phyloP scores from a whole-genome alignment of 352 stramenopile species.

The Thraustochytrium sp. region DNA sequence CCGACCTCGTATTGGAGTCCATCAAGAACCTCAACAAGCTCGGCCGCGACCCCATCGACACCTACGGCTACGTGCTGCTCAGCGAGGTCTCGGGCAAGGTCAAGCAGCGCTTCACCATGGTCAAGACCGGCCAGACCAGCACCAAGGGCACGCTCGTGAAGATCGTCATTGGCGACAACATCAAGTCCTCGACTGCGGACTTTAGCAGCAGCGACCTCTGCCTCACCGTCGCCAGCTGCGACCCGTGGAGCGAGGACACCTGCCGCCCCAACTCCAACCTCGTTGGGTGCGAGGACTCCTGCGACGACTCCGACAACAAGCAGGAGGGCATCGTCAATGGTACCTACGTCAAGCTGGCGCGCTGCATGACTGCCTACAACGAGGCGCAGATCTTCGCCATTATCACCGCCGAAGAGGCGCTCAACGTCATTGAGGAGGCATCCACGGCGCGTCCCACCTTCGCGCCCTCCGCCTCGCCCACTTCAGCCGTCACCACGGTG shows the following conservation, averaged over 20 bases:
- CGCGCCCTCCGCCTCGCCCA: not conserved
- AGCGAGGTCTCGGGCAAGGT: not conserved
- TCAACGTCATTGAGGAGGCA: not conserved
- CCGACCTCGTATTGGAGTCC: not conserved
- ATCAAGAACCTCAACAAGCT: not conserved
- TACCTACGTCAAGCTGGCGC: constrained; percentile 14
- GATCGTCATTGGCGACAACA: not conserved
- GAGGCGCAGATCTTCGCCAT: constrained; percentile 3
- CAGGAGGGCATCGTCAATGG: not conserved
- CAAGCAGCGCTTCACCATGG: not conserved
- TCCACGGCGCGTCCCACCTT: not conserved
- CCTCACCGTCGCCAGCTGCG: constrained; percentile 1
- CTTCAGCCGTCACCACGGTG: too few relatives aligned
- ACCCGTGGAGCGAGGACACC: not conserved
- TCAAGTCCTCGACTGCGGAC: not conserved
- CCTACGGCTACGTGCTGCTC: not conserved
- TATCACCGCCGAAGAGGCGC: not conserved
- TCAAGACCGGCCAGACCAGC: not conserved
- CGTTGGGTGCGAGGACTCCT: not conserved
- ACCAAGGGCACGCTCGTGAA: not conserved
- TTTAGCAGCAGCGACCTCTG: not conserved
- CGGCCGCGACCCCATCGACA: not conserved
- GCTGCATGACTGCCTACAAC: not conserved
- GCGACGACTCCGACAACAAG: not conserved
- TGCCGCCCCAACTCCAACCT: not conserved